Conservation (phyloP, 2,329 filamentous ascomycete genomes). For the Xylaria sp. region DNA sequence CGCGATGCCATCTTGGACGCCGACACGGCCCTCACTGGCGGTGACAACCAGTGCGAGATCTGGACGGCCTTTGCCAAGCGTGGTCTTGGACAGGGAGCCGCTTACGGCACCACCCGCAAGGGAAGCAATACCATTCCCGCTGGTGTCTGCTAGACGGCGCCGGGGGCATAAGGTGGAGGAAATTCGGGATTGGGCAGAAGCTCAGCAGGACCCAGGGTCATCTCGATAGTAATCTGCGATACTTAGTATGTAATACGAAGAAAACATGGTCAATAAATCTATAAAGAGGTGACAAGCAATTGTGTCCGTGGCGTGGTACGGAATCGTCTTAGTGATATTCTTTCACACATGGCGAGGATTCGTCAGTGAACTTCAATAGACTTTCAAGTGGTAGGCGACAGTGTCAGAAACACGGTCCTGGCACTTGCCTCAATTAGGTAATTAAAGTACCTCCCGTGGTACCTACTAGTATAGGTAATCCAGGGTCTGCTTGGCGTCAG, state of each 20-base stretch:
- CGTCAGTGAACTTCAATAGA: no score
- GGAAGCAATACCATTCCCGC: constrained; percentile 48
- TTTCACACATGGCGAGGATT: neutral
- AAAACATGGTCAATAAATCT: neutral
- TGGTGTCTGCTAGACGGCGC: constrained; percentile 46
- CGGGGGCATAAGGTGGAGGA: constrained; percentile 8
- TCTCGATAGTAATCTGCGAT: constrained; percentile 12
- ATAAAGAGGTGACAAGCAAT: neutral
- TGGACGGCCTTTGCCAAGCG: constrained; percentile 64
- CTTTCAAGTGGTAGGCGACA: no score
- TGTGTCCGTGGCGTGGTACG: neutral
- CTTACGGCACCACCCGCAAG: constrained; percentile 39
- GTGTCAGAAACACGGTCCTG: neutral
- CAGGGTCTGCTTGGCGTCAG: neutral
- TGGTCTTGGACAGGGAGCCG: constrained; percentile 56
- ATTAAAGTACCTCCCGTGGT: neutral
- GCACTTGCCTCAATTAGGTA: neutral
- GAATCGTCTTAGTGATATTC: neutral
- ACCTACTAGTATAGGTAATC: no score
- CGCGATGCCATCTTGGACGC: constrained; percentile 63
- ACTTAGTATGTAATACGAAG: constrained; percentile 9
- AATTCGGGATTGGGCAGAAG: neutral
- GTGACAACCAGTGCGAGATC: constrained; percentile 59
- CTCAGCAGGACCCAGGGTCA: neutral
- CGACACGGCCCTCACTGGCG: constrained; percentile 59